A percentile compares a stretch with the other conserved stretches of the same genome.
Evolutionary conservation across 176 grass and related monocot genomes (phyloP).

Genomic region (Raddia distichophylla): DNA sequence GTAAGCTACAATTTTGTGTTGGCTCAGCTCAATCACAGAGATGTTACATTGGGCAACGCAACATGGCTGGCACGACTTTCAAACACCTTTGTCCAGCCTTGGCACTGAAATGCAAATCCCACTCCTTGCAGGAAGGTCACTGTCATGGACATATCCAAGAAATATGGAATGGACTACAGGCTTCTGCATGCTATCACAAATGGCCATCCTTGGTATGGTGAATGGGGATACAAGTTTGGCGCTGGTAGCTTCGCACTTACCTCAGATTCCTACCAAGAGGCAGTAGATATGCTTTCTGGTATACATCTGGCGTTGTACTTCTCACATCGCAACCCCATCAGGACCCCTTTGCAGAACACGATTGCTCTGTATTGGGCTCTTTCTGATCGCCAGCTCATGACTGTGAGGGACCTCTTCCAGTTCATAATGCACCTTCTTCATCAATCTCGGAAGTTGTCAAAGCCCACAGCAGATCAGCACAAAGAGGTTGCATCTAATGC

Average conservation of each 20-base stretch:
- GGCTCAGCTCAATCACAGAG: neutral
- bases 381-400: constrained; percentile 57
- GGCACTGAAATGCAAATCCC: neutral
- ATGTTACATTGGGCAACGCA: neutral
- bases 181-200: constrained; percentile 77
- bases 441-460: constrained; percentile 42
- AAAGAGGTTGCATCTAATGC: constrained; percentile 30
- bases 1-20: constrained; percentile 35
- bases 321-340: constrained; percentile 43
- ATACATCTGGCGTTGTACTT: constrained; percentile 64
- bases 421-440: constrained; percentile 65
- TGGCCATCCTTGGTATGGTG: constrained; percentile 90
- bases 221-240: constrained; percentile 96
- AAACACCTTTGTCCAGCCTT: neutral
- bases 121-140: constrained; percentile 74
- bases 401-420: constrained; percentile 68
- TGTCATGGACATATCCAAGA: constrained; percentile 97
- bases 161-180: constrained; percentile 92
- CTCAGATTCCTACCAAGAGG: constrained; percentile 65
- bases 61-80: neutral
- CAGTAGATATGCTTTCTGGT: constrained; percentile 67
- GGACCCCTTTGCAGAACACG: constrained; percentile 67
- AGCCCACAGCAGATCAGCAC: constrained; percentile 6
- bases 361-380: constrained; percentile 77
- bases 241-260: constrained; percentile 87